phyloP scores from a whole-genome alignment of 495 filamentous ascomycete species.

The Hypomontagnella monticulosa region DNA sequence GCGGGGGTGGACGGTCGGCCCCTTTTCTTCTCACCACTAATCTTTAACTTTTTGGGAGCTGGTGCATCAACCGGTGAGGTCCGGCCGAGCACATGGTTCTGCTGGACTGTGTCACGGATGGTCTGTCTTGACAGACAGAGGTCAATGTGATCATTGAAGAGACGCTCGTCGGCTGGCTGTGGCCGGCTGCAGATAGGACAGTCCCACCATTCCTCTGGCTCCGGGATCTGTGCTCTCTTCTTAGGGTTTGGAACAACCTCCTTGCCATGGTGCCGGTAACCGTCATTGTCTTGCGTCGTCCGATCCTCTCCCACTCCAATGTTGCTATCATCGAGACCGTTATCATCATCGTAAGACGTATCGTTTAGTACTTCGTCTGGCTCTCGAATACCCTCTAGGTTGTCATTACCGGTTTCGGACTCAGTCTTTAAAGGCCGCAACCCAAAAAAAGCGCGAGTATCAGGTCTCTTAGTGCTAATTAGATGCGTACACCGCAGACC shows the following conservation, averaged over 20 bases:
- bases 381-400: slow-evolving; percentile 11
- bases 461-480: slow-evolving; percentile 79
- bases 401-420: slow-evolving; percentile 19
- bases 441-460: slow-evolving; percentile 83
- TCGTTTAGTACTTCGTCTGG: slow-evolving; percentile 63
- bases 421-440: slow-evolving; percentile 48
- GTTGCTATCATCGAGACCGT: slow-evolving; percentile 3
- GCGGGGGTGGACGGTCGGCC: slow-evolving; percentile 34
- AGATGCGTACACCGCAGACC: slow-evolving; percentile 89
- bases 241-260: slow-evolving; percentile 61
- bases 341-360: slow-evolving; percentile 31
- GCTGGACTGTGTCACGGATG: slow-evolving; percentile 82
- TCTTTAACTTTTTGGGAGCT: slow-evolving; percentile 46
- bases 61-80: slow-evolving; percentile 18
- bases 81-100: slow-evolving; percentile 42
- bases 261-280: slow-evolving; percentile 56
- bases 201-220: slow-evolving; percentile 71
- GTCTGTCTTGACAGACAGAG: slow-evolving; percentile 86
- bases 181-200: slow-evolving; percentile 86
- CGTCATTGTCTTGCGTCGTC: slow-evolving; percentile 1
- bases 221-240: slow-evolving; percentile 41
- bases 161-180: slow-evolving; percentile 76
- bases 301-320: slow-evolving; percentile 1
- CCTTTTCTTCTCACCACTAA: slow-evolving; percentile 49
- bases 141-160: slow-evolving; percentile 95